Evolutionary conservation across 2,329 filamentous ascomycete genomes (phyloP), one percentile per base, ranked within the genome.

Genomic region (Xylariales sp.): DNA sequence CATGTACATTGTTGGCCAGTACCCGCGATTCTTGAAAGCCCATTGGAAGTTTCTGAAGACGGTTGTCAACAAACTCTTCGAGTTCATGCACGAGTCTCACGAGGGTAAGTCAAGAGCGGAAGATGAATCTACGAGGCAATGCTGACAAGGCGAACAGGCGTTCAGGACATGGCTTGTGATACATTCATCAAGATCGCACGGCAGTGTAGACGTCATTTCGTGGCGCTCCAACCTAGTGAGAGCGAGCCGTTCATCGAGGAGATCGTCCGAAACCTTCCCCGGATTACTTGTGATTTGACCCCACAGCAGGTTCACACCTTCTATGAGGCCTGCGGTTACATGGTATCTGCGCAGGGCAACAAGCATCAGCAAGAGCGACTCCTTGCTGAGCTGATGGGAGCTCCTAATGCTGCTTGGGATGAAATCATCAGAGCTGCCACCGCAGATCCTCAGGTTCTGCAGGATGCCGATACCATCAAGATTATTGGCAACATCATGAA

Each of bases 21-120:
- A 98, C 60, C 93, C 93, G 27, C 87, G 93, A 15, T 98, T 98
- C 70, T 71, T 98, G 56, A 98, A 98, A 71, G 93, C 93, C 2
- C 93, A 98, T 65, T 98, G 93, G 93, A 98, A 98, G 64, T 98
- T 98, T 69, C 73, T 98, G 43, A 98, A 98, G 80, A 98, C 93
- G 3, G 93, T 98, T 14, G 93, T 98, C 58, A 98, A 98, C 70
- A 98, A 98, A 72, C 78, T 98, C 4, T 98, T 98, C 58, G 93
- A 98, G 69, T 98, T 98, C 61, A 98, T 98, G 93, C 93, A 98
- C 64, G 93, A 98, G 66, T 97, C 93, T 1, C 93, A 98, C 58
- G 93, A 98, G 71, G 93, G 87, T 83, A 66, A 55, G 75, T 62
- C 19, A n/a, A n/a, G n/a, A n/a, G n/a, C n/a, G n/a, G n/a, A n/a